Evolutionary conservation across 2,329 filamentous ascomycete species (phyloP).

Genomic region (Colletotrichum sp.): DNA sequence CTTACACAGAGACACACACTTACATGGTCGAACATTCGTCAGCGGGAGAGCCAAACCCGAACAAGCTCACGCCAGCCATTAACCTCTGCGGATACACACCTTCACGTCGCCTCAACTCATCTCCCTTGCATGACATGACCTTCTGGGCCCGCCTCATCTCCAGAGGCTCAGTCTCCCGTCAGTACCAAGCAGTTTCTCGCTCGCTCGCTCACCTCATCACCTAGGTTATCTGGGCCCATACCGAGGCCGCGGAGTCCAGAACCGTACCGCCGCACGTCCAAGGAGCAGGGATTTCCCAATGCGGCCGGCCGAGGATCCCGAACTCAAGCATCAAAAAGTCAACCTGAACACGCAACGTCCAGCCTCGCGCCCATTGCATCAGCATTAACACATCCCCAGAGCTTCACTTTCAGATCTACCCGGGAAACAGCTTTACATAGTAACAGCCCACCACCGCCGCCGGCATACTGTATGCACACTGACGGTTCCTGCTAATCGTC

Average conservation of each 20-base stretch:
- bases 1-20: neutral
- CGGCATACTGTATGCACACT: neutral
- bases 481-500: neutral
- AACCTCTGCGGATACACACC: neutral
- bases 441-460: neutral
- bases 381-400: neutral
- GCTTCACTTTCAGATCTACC: neutral
- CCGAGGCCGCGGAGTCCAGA: neutral
- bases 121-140: neutral
- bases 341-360: neutral
- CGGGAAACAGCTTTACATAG: neutral
- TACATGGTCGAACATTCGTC: neutral
- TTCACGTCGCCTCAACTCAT: neutral
- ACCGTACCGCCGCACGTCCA: neutral
- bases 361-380: neutral
- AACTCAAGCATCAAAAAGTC: neutral
- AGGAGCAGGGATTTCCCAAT: neutral
- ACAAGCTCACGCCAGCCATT: neutral
- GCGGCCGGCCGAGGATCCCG: conserved; percentile 17
- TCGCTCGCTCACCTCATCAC: neutral
- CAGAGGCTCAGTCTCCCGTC: neutral
- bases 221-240: neutral
- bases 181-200: neutral
- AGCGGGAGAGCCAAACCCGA: neutral
- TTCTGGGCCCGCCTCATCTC: neutral